Conservation (phyloP, 1,284 basidiomycete genomes). For the Irpex rosettiformis region DNA sequence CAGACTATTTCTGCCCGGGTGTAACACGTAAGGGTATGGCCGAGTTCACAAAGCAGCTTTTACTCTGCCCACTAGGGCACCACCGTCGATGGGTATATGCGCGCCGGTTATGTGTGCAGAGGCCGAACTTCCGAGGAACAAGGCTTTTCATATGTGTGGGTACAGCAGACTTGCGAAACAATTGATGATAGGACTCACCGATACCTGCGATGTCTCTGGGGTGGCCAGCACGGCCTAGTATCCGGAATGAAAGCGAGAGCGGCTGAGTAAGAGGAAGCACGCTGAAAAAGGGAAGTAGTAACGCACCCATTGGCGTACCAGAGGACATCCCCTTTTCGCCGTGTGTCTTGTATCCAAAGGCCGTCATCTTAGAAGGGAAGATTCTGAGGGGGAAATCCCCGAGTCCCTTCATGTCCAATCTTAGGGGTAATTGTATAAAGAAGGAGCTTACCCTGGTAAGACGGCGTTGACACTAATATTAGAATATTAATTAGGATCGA, state of each 20-base stretch:
- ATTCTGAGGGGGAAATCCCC: constrained; percentile 39
- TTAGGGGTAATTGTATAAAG: too few species aligned
- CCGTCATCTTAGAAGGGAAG: constrained; percentile 88
- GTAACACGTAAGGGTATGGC: too few species aligned
- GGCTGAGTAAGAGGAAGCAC: background rate
- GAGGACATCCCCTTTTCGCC: constrained; percentile 52
- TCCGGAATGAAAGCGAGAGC: constrained; percentile 6
- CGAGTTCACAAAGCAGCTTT: constrained; percentile 16
- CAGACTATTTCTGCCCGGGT: too few species aligned
- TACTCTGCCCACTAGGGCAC: constrained; percentile 26
- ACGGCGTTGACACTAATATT: constrained; percentile 78
- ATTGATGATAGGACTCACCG: constrained; percentile 25
- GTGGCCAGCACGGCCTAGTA: constrained; percentile 68
- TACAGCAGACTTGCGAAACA: background rate
- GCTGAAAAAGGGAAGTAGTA: background rate
- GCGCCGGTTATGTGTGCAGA: constrained; percentile 48
- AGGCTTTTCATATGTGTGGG: constrained; percentile 12
- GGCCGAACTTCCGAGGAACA: constrained; percentile 66
- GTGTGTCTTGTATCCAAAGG: constrained; percentile 61
- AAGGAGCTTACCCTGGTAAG: constrained; percentile 67
- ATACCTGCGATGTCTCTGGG: constrained; percentile 77
- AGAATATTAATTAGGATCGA: constrained; percentile 5
- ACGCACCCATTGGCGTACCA: constrained; percentile 60
- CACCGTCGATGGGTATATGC: constrained; percentile 72
- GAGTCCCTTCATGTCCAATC: too few species aligned